Evolutionary conservation across 176 grass and related monocot species (phyloP).

Genomic region (Luzula sylvatica): DNA sequence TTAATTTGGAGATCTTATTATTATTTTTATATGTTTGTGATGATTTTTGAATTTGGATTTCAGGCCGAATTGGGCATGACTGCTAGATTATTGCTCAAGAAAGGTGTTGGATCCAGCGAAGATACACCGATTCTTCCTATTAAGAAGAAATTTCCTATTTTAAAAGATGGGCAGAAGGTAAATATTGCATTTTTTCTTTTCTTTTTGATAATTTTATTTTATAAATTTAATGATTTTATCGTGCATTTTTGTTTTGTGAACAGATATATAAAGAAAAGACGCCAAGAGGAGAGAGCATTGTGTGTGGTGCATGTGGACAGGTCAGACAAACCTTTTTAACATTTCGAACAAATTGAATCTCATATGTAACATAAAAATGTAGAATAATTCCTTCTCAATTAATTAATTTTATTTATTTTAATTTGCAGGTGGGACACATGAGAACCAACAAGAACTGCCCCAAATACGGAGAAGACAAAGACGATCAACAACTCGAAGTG

Average conservation of each 20-base stretch:
- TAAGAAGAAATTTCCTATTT: conserved; percentile 65
- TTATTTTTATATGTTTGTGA: background rate
- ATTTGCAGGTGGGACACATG: conserved; percentile 83
- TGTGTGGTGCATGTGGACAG: conserved; percentile 91
- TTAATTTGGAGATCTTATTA: conserved; percentile 4
- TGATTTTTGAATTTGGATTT: conserved; percentile 26
- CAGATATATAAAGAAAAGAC: conserved; percentile 80
- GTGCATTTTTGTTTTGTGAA: conserved; percentile 15
- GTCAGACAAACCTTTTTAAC: conserved; percentile 28
- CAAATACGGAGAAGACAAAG: conserved; percentile 76
- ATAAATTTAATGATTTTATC: conserved; percentile 17
- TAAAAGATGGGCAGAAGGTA: conserved; percentile 88
- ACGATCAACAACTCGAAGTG: conserved; percentile 24
- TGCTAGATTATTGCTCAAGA: conserved; percentile 55
- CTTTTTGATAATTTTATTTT: conserved; percentile 23
- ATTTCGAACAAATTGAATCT: too few species aligned
- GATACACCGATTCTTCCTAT: conserved; percentile 29
- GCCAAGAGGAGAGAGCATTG: conserved; percentile 61
- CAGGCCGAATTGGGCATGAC: conserved; percentile 37
- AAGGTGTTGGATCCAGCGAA: conserved; percentile 33
- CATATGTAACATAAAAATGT: too few species aligned
- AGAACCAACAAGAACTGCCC: conserved; percentile 93
- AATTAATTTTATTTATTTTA: conserved; percentile 18
- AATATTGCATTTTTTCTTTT: conserved; percentile 1
- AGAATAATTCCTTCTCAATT: too few species aligned